Base-by-base conservation (phyloP, 1,284 basidiomycete species). In the Sanghuangporus baumii region DNA sequence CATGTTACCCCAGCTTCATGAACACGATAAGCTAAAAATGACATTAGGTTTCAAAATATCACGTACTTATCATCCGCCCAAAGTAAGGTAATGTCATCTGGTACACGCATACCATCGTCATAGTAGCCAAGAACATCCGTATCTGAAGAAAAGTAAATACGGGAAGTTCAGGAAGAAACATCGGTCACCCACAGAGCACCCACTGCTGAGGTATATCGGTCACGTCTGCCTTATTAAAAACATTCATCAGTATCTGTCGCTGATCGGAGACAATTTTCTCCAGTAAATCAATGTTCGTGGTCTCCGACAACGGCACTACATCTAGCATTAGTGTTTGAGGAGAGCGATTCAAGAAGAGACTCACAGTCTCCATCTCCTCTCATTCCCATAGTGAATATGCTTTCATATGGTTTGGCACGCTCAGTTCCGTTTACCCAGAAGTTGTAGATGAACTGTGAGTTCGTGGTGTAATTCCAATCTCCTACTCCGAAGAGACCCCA, bases 91-190 rank as follows among this genome's bases (percentile, higher is more conserved):
- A 86, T 76, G 67, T 84, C 82, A 57, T 85, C 83, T 0, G 80
- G 79, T 8, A 83, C 78, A 23, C 75, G 73, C 73, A 87, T 74
- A 2, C 85, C 85, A 63, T 82, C 77, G 55, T 85, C 83, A 68
- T 85, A 89, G 71, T 87, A 89, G 0, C 81, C 83, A 68, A 86
- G 81, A 18, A 89, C 87, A 67, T 88, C 86, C 71, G 87, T 86
- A 66, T 78, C 74, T 70, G 72, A 62, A 40, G 60, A 60, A 66
- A 69, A 20, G 58, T 38, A 5, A 40, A 51, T 14, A 23, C 2
- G n/a, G 31, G 18, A 14, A 31, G 6, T 20, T 56, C 14, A 58
- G 55, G 55, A 34, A 38, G 38, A 5, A 40, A 57, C 34, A 40
- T 16, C 26, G 26, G 26, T 31, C 2, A 76, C 81, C 48, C 66